Base-by-base conservation (phyloP, 805 yeast species). In the Teunomyces aglyptinius region DNA sequence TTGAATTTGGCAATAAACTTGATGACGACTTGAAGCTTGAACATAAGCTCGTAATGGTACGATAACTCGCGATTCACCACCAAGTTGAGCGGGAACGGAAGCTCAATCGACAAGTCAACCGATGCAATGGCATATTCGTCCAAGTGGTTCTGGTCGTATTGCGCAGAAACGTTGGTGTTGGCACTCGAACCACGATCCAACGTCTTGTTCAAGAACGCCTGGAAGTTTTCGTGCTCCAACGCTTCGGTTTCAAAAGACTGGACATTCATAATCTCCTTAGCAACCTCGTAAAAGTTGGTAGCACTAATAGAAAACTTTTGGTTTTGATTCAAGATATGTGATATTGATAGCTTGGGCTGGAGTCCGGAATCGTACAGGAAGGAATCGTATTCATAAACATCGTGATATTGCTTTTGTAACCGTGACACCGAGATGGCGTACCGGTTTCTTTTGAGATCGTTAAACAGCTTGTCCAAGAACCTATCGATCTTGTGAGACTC, bases 41-140 rank as follows among this genome's bases (percentile, higher is more conserved):
- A 89, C 40, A 90, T 68, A 29, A 89, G 70, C 61, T 92, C 96
- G 59, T 85, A 89, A 51, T 94, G 89, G 41, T 82, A 76, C 13
- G 89, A 70, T 20, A 84, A 81, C 12, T 89, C 85, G 45, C 83
- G 78, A 13, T 86, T 81, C 1, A 89, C 68, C 1, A 94, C 73
- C 20, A 92, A 71, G 57, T 89, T 89, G 41, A 89, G 65, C 0
- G 99, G 99, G 60, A 89, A 94, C 3, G 97, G 97, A 18, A 91
- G 63, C n/a, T 75, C 64, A 6, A 84, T 49, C 35, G 83, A 81
- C 38, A 85, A 64, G 48, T 78, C 79, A 8, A 85, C 61, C 43
- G 77, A 76, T 40, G 82, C 71, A 1, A 85, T 70, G 1, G 80
- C 58, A 39, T 71, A 72, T 24, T 70, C 59, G 29, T 52, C 53